Evolutionary conservation across 495 filamentous ascomycete genomes (phyloP).

Genomic region (Parathielavia appendiculata): DNA sequence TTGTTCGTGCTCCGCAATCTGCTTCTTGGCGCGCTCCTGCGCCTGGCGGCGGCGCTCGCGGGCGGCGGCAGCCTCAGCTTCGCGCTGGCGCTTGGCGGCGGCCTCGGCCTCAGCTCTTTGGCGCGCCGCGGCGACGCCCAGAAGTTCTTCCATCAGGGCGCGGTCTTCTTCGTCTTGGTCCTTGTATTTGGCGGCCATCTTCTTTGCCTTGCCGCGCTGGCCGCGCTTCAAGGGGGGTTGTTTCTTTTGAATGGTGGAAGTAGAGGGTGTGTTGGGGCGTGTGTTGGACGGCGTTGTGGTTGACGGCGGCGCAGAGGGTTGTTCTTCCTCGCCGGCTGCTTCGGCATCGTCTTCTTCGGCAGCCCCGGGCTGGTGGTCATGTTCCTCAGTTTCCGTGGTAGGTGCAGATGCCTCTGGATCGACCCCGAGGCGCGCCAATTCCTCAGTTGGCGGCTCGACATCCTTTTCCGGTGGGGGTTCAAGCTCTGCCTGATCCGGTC

Average conservation of each 20-base stretch:
- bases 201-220: conserved; percentile 80
- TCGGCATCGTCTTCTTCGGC: conserved; percentile 16
- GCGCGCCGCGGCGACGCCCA: conserved; percentile 62
- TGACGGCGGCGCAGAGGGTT: neutral
- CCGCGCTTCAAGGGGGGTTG: conserved; percentile 56
- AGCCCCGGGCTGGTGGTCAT: neutral
- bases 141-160: conserved; percentile 69
- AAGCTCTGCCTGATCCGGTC: conserved; percentile 22
- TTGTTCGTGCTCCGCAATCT: conserved; percentile 61
- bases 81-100: conserved; percentile 45
- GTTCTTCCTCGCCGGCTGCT: conserved; percentile 20
- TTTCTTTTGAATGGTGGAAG: conserved; percentile 29
- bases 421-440: conserved; percentile 32
- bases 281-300: conserved; percentile 4
- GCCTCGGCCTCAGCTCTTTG: conserved; percentile 51
- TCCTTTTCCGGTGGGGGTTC: neutral
- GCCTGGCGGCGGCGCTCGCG: conserved; percentile 70
- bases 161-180: conserved; percentile 94
- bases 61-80: conserved; percentile 58
- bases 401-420: conserved; percentile 16
- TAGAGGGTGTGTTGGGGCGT: conserved; percentile 1
- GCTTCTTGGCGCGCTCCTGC: conserved; percentile 63
- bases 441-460: conserved; percentile 22
- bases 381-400: conserved; percentile 3
- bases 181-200: conserved; percentile 83